phyloP scores from a whole-genome alignment of 1,284 basidiomycete genomes.

The Wolfiporia cocos region DNA sequence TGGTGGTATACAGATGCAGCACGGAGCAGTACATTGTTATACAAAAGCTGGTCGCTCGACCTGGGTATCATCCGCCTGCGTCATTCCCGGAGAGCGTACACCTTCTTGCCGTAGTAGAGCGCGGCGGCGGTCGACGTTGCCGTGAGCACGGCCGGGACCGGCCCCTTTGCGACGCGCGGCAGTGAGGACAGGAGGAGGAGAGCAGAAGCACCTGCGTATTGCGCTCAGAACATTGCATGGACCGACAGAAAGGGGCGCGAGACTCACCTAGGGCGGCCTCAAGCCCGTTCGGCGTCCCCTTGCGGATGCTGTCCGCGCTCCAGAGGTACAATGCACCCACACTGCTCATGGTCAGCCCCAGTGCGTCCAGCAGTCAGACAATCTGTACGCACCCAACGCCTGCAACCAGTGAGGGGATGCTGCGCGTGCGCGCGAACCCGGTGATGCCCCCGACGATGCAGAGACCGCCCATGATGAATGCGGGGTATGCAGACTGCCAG shows the following conservation, averaged over 20 bases:
- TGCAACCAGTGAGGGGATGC: constrained; percentile 76
- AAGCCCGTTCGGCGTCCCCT: constrained; percentile 64
- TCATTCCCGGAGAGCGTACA: constrained; percentile 31
- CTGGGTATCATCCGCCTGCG: background rate
- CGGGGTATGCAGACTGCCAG: constrained; percentile 71
- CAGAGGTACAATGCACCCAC: constrained; percentile 75
- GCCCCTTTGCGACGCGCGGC: constrained; percentile 71
- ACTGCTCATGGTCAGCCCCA: constrained; percentile 29
- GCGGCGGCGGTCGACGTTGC: constrained; percentile 56
- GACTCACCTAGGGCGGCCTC: constrained; percentile 69
- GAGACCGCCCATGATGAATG: constrained; percentile 72
- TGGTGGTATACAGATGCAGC: too few relatives aligned
- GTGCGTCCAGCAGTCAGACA: too few relatives aligned
- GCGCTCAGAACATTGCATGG: background rate
- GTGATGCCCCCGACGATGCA: constrained; percentile 75
- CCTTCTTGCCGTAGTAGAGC: constrained; percentile 66
- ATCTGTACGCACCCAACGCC: constrained; percentile 62
- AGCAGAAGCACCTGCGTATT: constrained; percentile 61
- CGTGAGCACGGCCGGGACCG: constrained; percentile 66
- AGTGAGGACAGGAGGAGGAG: constrained; percentile 74
- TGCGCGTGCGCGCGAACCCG: constrained; percentile 63
- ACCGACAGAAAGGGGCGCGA: background rate
- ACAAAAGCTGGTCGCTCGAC: constrained; percentile 3
- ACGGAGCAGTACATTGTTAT: constrained; percentile 1
- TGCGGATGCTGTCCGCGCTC: constrained; percentile 70